Evolutionary conservation across 2,329 filamentous ascomycete genomes (phyloP).

Genomic region (Ilyonectria destructans): DNA sequence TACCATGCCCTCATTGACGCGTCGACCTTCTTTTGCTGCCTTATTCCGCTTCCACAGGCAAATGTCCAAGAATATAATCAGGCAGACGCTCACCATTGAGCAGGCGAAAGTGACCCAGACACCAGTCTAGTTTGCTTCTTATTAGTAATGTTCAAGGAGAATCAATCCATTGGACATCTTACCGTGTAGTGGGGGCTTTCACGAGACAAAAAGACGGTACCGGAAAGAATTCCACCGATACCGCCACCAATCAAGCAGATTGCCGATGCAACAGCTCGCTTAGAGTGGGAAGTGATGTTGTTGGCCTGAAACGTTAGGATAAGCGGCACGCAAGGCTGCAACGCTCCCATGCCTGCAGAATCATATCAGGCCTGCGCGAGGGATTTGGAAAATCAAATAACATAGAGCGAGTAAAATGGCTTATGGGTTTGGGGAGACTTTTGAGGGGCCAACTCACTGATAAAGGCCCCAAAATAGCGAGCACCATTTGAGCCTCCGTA

Average conservation of each 20-base stretch:
- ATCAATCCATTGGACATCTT: too few relatives aligned
- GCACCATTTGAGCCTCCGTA: conserved; percentile 11
- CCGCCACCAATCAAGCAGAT: conserved; percentile 19
- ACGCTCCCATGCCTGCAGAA: conserved; percentile 14
- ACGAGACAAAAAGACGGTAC: conserved; percentile 8
- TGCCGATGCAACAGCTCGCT: conserved; percentile 18
- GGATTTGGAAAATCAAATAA: too few relatives aligned
- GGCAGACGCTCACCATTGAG: conserved; percentile 11
- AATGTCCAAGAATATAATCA: conserved; percentile 8
- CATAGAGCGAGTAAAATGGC: too few relatives aligned
- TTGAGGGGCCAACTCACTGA: not conserved
- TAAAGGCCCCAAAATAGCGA: conserved; percentile 27
- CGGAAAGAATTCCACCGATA: conserved; percentile 26
- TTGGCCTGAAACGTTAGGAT: conserved; percentile 28
- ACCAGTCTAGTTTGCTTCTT: not conserved
- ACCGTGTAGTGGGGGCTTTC: conserved; percentile 27
- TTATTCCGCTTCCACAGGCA: conserved; percentile 15
- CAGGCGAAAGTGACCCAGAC: conserved; percentile 25
- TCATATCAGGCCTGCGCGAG: not conserved
- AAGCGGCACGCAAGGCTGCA: conserved; percentile 25
- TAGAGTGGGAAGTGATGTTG: conserved; percentile 28
- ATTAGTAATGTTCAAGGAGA: too few relatives aligned
- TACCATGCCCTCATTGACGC: conserved; percentile 16
- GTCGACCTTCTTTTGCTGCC: not conserved
- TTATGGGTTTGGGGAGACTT: too few relatives aligned